Conservation (phyloP, 2,329 filamentous ascomycete species). For the Penicillium sp. region DNA sequence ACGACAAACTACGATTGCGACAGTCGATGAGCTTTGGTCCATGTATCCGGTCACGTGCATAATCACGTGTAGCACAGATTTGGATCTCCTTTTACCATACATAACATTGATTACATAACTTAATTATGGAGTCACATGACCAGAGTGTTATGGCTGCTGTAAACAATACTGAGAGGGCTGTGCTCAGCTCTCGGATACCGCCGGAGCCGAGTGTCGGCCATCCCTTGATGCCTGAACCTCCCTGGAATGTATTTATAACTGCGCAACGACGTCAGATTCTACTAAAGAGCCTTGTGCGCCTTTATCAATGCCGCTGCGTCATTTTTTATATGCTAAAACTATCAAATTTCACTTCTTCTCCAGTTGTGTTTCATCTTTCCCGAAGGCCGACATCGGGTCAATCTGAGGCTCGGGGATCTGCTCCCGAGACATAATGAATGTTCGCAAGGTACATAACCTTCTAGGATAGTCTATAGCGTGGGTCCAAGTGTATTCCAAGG, state of each 20-base stretch:
- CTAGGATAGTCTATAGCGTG: not conserved
- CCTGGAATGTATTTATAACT: not conserved
- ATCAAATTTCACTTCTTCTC: not conserved
- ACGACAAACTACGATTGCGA: not conserved
- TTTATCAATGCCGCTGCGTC: not conserved
- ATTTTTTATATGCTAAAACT: not conserved
- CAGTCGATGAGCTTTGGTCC: not conserved
- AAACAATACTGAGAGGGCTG: conserved; percentile 6
- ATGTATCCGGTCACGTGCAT: not conserved
- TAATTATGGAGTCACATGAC: not conserved
- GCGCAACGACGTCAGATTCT: no score
- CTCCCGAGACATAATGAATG: no score
- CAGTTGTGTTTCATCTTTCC: not conserved
- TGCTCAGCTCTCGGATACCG: conserved; percentile 17
- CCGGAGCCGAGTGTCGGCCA: conserved; percentile 11
- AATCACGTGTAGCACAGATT: not conserved
- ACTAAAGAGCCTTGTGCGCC: not conserved
- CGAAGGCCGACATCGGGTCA: not conserved
- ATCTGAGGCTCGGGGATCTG: not conserved
- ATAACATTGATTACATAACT: not conserved
- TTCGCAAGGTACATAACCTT: no score
- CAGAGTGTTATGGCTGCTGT: not conserved
- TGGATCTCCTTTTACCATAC: not conserved
- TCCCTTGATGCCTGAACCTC: not conserved
- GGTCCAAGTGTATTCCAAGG: not conserved